A percentile compares a stretch with the other conserved stretches of the same genome.
Evolutionary conservation across 2,329 filamentous ascomycete genomes (phyloP).

Genomic region (Aspergillus floridensis): DNA sequence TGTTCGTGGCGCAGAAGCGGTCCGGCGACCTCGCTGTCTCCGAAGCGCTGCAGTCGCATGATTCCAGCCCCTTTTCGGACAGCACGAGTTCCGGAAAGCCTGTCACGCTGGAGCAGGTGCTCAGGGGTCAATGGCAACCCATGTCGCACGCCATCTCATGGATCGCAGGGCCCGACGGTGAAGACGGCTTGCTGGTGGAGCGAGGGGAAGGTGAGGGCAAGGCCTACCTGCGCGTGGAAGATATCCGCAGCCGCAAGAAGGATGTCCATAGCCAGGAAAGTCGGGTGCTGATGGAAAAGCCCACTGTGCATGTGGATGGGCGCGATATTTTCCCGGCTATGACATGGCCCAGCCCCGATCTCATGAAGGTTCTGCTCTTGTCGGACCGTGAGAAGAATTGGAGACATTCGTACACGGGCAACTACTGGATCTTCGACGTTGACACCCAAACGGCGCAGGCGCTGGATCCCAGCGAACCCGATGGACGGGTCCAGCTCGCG

Average conservation of each 20-base stretch:
- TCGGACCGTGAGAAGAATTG: slow-evolving; percentile 73
- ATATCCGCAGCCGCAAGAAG: slow-evolving; percentile 63
- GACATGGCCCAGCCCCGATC: slow-evolving; percentile 74
- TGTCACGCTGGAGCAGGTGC: slow-evolving; percentile 43
- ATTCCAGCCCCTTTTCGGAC: slow-evolving; percentile 31
- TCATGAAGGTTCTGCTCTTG: slow-evolving; percentile 81
- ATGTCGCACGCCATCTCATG: slow-evolving; percentile 44
- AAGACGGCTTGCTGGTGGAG: slow-evolving; percentile 81
- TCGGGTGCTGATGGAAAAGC: slow-evolving; percentile 71
- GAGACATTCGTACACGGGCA: slow-evolving; percentile 82
- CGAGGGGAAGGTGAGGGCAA: slow-evolving; percentile 57
- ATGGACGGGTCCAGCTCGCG: slow-evolving; percentile 74
- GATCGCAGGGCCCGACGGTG: slow-evolving; percentile 47
- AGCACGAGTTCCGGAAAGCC: slow-evolving; percentile 40
- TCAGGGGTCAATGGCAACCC: slow-evolving; percentile 39
- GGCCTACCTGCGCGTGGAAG: slow-evolving; percentile 80
- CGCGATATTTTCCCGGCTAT: slow-evolving; percentile 56
- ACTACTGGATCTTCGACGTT: slow-evolving; percentile 92
- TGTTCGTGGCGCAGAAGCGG: slow-evolving; percentile 41
- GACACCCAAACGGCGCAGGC: slow-evolving; percentile 72
- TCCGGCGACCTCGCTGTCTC: slow-evolving; percentile 31
- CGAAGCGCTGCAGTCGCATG: slow-evolving; percentile 24
- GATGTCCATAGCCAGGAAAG: slow-evolving; percentile 49
- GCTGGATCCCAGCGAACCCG: slow-evolving; percentile 66
- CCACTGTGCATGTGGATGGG: slow-evolving; percentile 60